phyloP scores from a whole-genome alignment of 768 basidiomycete species.

The Imleria badia region DNA sequence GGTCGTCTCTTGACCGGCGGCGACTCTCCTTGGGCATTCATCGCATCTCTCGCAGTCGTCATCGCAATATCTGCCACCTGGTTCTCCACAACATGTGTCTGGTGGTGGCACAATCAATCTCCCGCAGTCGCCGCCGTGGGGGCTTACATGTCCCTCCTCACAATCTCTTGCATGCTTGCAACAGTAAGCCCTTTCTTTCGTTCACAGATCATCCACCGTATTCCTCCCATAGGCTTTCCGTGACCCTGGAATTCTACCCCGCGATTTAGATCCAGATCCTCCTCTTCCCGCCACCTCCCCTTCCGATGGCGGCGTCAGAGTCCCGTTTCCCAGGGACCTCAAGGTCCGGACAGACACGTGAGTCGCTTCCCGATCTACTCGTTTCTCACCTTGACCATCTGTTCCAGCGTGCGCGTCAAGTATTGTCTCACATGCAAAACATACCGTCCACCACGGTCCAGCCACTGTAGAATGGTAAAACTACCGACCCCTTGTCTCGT shows the following conservation, averaged over 20 bases:
- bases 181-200: conserved; percentile 50
- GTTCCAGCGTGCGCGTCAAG: conserved; percentile 77
- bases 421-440: conserved; percentile 92
- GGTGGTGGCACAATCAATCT: conserved; percentile 84
- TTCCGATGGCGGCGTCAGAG: conserved; percentile 58
- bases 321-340: conserved; percentile 79
- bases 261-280: conserved; percentile 82
- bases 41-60: conserved; percentile 59
- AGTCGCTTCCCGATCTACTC: conserved; percentile 31
- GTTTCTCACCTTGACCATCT: not conserved
- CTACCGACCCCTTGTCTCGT: not conserved
- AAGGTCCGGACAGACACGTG: conserved; percentile 76
- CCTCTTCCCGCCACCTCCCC: conserved; percentile 66
- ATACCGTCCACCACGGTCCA: conserved; percentile 91
- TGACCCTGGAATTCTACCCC: conserved; percentile 88
- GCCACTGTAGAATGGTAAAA: conserved; percentile 93
- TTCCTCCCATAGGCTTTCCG: conserved; percentile 55
- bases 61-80: conserved; percentile 74
- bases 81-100: conserved; percentile 86
- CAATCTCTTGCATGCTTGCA: conserved; percentile 71
- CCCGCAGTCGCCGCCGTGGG: conserved; percentile 69
- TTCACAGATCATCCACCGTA: not conserved
- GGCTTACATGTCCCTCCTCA: conserved; percentile 61
- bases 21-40: conserved; percentile 82
- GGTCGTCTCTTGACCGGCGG: conserved; percentile 82